Conservation (phyloP, 352 stramenopile species). For the Phytophthora foliorum region DNA sequence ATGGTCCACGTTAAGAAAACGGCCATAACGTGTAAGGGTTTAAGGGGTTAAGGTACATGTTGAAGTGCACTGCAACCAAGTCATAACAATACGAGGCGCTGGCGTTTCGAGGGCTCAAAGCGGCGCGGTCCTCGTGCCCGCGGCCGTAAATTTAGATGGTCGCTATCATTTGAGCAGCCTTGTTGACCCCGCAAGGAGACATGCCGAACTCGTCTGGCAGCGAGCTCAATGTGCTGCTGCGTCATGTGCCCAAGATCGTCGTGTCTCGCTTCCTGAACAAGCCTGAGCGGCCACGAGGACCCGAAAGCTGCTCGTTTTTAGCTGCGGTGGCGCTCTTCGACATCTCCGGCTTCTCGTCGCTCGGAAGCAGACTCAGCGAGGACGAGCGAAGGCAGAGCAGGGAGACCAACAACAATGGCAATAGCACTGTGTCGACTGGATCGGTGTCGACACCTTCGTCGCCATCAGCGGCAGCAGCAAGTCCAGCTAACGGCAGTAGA, state of each 20-base stretch:
- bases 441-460: background rate
- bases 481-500: conserved; percentile 6
- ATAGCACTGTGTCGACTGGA: background rate
- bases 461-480: conserved; percentile 5
- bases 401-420: conserved; percentile 14
- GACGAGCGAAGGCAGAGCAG: conserved; percentile 62
- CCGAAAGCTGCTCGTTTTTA: conserved; percentile 57
- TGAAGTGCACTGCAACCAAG: background rate
- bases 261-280: conserved; percentile 65
- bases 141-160: background rate
- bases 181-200: background rate
- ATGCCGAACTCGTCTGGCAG: conserved; percentile 51
- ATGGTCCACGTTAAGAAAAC: conserved; percentile 1
- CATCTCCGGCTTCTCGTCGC: conserved; percentile 88
- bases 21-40: conserved; percentile 14
- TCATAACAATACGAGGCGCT: background rate
- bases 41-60: conserved; percentile 19
- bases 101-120: background rate
- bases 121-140: background rate
- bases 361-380: conserved; percentile 77
- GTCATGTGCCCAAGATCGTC: conserved; percentile 83
- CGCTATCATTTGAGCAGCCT: background rate
- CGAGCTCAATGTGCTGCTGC: conserved; percentile 70
- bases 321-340: conserved; percentile 86
- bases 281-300: conserved; percentile 55